Conservation (phyloP, 148 eudicot species). For the Rhododendron mucronatum region DNA sequence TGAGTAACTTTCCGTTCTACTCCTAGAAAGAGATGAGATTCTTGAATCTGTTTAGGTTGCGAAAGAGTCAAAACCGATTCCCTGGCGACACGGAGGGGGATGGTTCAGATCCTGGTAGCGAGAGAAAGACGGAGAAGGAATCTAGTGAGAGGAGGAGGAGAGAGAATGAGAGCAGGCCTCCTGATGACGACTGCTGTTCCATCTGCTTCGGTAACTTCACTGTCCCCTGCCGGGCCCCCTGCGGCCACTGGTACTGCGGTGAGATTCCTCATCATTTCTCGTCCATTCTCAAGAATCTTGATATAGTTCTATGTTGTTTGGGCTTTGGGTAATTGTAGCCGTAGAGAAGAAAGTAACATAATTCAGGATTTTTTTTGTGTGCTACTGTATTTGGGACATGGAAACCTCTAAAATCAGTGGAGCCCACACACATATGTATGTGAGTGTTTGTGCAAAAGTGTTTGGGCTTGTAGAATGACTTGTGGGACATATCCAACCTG, state of each 20-base stretch:
- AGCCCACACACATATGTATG: too few relatives aligned
- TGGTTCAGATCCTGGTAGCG: neutral
- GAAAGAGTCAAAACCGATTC: neutral
- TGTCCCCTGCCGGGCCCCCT: slow-evolving; percentile 30
- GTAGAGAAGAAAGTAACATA: neutral
- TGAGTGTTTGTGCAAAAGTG: neutral
- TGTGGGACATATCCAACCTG: neutral
- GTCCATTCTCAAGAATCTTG: neutral
- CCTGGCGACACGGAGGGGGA: neutral
- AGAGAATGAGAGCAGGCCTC: slow-evolving; percentile 9
- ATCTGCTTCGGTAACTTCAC: slow-evolving; percentile 29
- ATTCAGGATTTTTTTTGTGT: too few relatives aligned
- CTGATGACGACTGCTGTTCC: slow-evolving; percentile 36
- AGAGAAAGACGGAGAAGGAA: neutral
- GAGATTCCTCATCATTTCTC: neutral
- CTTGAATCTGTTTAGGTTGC: neutral
- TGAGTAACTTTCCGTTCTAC: too few relatives aligned
- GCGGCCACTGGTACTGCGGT: slow-evolving; percentile 52
- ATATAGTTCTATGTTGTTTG: neutral
- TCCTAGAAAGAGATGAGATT: neutral
- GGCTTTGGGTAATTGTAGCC: neutral
- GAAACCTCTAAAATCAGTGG: neutral
- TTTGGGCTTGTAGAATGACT: neutral
- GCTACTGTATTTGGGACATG: neutral
- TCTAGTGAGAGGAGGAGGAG: neutral